A percentile compares a stretch with the other conserved stretches of the same genome.
Evolutionary conservation across 805 yeast species (phyloP).

Genomic region (Saccharomycopsis sp.): DNA sequence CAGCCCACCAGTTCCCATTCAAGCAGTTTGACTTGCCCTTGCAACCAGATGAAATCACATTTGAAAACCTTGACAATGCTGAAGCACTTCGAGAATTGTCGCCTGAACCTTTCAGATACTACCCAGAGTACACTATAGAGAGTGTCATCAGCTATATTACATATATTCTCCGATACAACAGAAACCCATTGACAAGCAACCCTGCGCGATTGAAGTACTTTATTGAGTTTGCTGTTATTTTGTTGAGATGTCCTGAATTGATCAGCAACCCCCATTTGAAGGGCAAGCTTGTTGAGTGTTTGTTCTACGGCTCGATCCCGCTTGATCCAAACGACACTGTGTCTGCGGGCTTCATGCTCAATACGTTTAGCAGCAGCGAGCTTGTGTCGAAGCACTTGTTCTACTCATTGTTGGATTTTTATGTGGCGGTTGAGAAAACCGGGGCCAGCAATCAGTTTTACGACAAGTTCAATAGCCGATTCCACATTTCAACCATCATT

Average conservation of each 20-base stretch:
- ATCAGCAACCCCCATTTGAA: conserved; percentile 92
- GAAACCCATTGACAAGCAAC: conserved; percentile 44
- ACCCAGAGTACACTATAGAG: conserved; percentile 81
- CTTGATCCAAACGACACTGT: conserved; percentile 38
- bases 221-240: conserved; percentile 62
- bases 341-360: conserved; percentile 65
- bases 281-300: conserved; percentile 68
- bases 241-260: conserved; percentile 76
- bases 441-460: conserved; percentile 93
- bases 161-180: conserved; percentile 45
- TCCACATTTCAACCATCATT: conserved; percentile 72
- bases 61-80: conserved; percentile 66
- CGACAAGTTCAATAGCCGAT: conserved; percentile 89
- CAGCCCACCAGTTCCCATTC: conserved; percentile 54
- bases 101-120: conserved; percentile 70
- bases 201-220: conserved; percentile 46
- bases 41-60: conserved; percentile 49
- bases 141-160: conserved; percentile 68
- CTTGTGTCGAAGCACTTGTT: conserved; percentile 57
- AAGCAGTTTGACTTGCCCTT: conserved; percentile 44
- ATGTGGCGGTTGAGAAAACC: conserved; percentile 91
- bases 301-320: conserved; percentile 66
- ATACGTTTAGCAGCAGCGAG: conserved; percentile 53
- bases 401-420: conserved; percentile 79
- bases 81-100: conserved; percentile 57